phyloP scores from a whole-genome alignment of 352 stramenopile species.

The Phytopythium vexans region DNA sequence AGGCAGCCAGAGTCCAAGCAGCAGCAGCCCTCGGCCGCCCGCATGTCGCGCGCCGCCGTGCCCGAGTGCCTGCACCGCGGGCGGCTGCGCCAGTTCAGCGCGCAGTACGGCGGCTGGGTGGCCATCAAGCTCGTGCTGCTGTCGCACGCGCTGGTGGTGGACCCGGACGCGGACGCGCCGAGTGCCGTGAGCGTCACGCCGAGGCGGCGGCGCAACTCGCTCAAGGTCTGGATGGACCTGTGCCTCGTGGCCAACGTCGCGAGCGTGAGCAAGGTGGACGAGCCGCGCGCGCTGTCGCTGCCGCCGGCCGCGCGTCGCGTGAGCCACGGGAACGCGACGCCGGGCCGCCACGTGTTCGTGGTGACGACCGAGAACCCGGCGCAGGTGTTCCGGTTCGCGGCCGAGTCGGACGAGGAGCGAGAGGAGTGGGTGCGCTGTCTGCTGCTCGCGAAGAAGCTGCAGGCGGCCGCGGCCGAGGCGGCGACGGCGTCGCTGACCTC shows the following conservation, averaged over 20 bases:
- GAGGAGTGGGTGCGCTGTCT: slow-evolving; percentile 50
- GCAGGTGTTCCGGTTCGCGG: slow-evolving; percentile 35
- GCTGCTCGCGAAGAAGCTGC: slow-evolving; percentile 34
- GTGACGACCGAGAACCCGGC: slow-evolving; percentile 26
- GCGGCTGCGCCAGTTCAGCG: slow-evolving; percentile 43
- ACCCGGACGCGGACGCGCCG: slow-evolving; percentile 32
- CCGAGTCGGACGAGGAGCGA: slow-evolving; percentile 21
- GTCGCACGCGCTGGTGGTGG: slow-evolving; percentile 43
- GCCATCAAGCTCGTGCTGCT: slow-evolving; percentile 42
- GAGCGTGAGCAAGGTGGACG: slow-evolving; percentile 28
- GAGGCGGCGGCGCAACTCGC: slow-evolving; percentile 40
- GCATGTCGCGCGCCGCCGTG: background rate
- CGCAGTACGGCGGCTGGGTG: slow-evolving; percentile 51
- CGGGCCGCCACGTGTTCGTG: slow-evolving; percentile 20
- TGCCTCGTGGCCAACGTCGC: slow-evolving; percentile 30
- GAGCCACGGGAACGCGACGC: slow-evolving; percentile 11
- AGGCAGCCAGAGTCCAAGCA: too few species aligned
- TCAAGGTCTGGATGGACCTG: slow-evolving; percentile 49
- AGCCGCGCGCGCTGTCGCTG: background rate
- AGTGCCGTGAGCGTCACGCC: slow-evolving; percentile 25
- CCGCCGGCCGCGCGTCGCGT: slow-evolving; percentile 6
- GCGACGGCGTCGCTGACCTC: background rate
- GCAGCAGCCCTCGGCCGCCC: background rate
- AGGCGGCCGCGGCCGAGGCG: background rate
- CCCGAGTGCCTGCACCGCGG: slow-evolving; percentile 40